Percentiles rank a stretch among this genome's conserved stretches.
Conservation (phyloP, 2,329 filamentous ascomycete species). For the Colletotrichum limetticola region DNA sequence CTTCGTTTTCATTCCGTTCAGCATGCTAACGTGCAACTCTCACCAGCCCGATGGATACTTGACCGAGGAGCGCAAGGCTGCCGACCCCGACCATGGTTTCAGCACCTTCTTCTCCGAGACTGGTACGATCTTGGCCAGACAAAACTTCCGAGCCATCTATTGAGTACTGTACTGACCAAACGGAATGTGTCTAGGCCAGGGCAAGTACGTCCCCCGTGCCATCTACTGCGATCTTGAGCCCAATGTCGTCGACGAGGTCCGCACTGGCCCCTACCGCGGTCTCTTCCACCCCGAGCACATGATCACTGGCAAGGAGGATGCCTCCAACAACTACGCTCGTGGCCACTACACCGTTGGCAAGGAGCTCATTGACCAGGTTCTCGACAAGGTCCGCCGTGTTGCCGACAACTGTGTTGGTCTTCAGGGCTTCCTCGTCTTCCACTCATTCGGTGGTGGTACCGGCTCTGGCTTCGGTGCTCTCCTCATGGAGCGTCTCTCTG, state of each 20-base stretch:
- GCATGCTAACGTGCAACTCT: neutral
- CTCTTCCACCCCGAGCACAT: conserved; percentile 99
- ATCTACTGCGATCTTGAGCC: conserved; percentile 99
- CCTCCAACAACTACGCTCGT: conserved; percentile 99
- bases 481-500: conserved; percentile 97
- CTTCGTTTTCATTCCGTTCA: conserved; percentile 4
- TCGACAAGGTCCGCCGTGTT: conserved; percentile 97
- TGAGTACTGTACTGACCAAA: conserved; percentile 15
- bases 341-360: conserved; percentile 99
- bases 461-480: conserved; percentile 98
- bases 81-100: conserved; percentile 95
- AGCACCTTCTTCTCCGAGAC: conserved; percentile 99
- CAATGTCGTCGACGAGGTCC: conserved; percentile 99
- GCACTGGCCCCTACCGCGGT: conserved; percentile 93
- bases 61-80: conserved; percentile 95
- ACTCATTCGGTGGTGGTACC: conserved; percentile 99
- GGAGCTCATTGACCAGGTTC: conserved; percentile 97
- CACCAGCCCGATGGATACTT: conserved; percentile 95
- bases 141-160: neutral
- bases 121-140: conserved; percentile 65
- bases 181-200: conserved; percentile 74
- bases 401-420: conserved; percentile 98
- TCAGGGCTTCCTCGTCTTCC: conserved; percentile 99
- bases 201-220: conserved; percentile 98
- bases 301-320: conserved; percentile 99